These are phyloP conservation scores for Cadophora gregata DNA, from an alignment of 2,329 filamentous ascomycete species.

Conservation along the genomic window DNA sequence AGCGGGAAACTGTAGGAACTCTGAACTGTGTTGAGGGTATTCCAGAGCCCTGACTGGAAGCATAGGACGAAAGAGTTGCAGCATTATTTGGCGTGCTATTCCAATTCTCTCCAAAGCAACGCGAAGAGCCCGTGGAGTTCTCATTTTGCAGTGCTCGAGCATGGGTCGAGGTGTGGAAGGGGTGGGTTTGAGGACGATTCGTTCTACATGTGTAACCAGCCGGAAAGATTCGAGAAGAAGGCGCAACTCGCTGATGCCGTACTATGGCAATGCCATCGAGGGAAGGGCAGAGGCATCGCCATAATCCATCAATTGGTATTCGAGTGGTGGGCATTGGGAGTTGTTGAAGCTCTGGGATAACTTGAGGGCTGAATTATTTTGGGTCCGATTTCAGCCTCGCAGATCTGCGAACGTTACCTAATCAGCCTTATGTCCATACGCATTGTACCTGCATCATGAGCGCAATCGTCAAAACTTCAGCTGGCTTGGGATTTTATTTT, in stretches of 20 bases:
- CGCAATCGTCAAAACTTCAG: neutral
- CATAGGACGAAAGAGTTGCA: neutral
- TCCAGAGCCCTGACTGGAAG: neutral
- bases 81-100: too few relatives aligned
- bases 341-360: constrained; percentile 7
- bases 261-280: constrained; percentile 51
- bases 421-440: neutral
- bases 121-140: neutral
- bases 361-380: constrained; percentile 9
- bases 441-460: constrained; percentile 9
- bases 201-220: neutral
- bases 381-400: constrained; percentile 23
- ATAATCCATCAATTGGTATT: constrained; percentile 61
- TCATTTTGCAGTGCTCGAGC: constrained; percentile 7
- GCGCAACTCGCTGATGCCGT: constrained; percentile 25
- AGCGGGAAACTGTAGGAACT: neutral
- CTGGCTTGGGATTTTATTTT: neutral
- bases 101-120: neutral
- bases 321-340: constrained; percentile 45
- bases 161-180: constrained; percentile 29
- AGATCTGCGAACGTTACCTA: constrained; percentile 18
- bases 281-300: constrained; percentile 67
- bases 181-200: constrained; percentile 19
- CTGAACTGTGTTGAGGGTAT: neutral
- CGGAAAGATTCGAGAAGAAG: neutral